Percentiles rank a stretch among this genome's conserved stretches.
These are phyloP conservation scores for Colletotrichum caudatum DNA, from an alignment of 2,329 filamentous ascomycete genomes.

Conservation along the genomic window DNA sequence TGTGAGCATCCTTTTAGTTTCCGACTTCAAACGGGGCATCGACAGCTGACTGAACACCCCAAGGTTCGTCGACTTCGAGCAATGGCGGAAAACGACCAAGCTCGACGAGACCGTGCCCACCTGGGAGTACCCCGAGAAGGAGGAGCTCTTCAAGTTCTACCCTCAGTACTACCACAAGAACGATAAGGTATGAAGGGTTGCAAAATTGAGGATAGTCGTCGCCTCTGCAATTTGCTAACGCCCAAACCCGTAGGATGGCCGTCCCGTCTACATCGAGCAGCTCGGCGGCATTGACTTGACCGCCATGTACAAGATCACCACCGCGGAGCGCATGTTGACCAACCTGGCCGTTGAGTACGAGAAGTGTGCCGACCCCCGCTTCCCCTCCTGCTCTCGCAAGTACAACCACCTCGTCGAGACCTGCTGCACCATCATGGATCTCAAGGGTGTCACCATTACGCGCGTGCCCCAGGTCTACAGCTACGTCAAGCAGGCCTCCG, in stretches of 20 bases:
- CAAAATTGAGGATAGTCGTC: not conserved
- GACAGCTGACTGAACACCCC: constrained; percentile 9
- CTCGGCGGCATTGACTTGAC: constrained; percentile 92
- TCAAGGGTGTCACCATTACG: constrained; percentile 90
- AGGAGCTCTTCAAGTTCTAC: constrained; percentile 89
- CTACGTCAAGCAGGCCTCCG: constrained; percentile 87
- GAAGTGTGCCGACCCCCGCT: constrained; percentile 90
- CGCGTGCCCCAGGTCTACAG: constrained; percentile 87
- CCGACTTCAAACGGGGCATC: not conserved
- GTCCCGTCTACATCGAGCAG: constrained; percentile 97
- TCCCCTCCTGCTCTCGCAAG: constrained; percentile 96
- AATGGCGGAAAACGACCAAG: constrained; percentile 89
- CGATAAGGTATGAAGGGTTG: constrained; percentile 71
- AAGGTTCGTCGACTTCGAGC: constrained; percentile 92
- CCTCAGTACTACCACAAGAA: constrained; percentile 99
- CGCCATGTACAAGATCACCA: constrained; percentile 93
- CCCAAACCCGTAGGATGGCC: constrained; percentile 77
- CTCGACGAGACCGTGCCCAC: constrained; percentile 83
- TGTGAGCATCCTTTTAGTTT: constrained; percentile 66
- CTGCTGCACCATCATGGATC: constrained; percentile 97
- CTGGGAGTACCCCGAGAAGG: constrained; percentile 90
- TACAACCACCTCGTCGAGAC: constrained; percentile 91
- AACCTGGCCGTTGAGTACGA: constrained; percentile 99
- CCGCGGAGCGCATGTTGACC: constrained; percentile 91
- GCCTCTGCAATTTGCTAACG: constrained; percentile 3